Conservation (phyloP, 2,329 filamentous ascomycete species). For the Botryotinia convoluta region DNA sequence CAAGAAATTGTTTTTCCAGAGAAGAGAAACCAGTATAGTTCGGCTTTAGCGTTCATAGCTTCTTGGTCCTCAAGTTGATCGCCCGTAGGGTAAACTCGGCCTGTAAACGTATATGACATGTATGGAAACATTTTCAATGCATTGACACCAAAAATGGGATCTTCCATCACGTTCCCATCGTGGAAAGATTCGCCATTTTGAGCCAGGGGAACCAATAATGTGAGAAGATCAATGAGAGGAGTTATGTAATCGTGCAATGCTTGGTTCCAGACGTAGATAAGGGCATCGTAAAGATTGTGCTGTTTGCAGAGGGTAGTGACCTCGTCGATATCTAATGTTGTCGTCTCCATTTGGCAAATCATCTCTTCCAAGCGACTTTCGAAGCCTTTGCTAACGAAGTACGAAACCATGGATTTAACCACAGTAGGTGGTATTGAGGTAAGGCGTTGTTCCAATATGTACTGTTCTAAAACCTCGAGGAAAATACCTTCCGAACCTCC, state of each 20-base stretch:
- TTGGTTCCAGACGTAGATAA: constrained; percentile 96
- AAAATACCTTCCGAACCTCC: constrained; percentile 71
- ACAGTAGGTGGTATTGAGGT: constrained; percentile 74
- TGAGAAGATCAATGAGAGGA: constrained; percentile 78
- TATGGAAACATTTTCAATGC: constrained; percentile 94
- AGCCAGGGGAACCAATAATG: constrained; percentile 61
- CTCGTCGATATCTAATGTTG: constrained; percentile 90
- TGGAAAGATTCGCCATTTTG: constrained; percentile 52
- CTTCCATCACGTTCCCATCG: constrained; percentile 54
- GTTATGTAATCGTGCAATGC: constrained; percentile 87
- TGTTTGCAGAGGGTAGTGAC: constrained; percentile 88
- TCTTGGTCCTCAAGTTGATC: constrained; percentile 69
- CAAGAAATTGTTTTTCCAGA: constrained; percentile 75
- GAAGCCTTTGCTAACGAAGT: constrained; percentile 74
- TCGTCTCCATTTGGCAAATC: constrained; percentile 87
- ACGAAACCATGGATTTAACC: constrained; percentile 79
- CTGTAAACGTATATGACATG: constrained; percentile 85
- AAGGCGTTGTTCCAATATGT: constrained; percentile 77
- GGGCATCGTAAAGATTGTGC: constrained; percentile 87
- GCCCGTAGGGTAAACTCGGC: constrained; percentile 87
- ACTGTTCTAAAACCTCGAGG: constrained; percentile 82
- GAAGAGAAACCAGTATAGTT: constrained; percentile 92
- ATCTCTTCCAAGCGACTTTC: constrained; percentile 85
- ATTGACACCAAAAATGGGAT: constrained; percentile 63
- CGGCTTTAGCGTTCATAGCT: constrained; percentile 74